Conservation (phyloP, 257 asterid genomes). For the Primulina tabacum region DNA sequence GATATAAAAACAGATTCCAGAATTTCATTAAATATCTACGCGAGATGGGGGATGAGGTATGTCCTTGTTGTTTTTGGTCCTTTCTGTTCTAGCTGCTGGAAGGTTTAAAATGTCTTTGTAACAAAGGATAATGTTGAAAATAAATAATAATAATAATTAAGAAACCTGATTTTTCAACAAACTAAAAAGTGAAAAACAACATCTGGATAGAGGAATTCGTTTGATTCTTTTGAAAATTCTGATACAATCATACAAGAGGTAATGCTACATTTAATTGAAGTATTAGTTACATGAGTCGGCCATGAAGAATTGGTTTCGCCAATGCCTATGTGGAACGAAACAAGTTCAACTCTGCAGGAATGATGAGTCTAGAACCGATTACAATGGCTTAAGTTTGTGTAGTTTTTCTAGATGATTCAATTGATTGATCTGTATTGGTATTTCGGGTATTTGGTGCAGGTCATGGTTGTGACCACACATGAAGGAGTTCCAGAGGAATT, state of each 20-base stretch:
- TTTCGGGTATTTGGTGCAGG: constrained; percentile 45
- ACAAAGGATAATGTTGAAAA: neutral
- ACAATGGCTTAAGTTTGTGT: neutral
- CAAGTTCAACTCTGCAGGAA: neutral
- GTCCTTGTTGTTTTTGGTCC: constrained; percentile 12
- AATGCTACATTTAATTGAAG: neutral
- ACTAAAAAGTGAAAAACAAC: neutral
- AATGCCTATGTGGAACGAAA: neutral
- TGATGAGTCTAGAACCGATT: neutral
- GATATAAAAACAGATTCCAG: constrained; percentile 97
- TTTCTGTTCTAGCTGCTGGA: neutral
- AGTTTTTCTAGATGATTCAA: constrained; percentile 7
- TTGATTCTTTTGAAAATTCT: neutral
- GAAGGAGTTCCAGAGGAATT: constrained; percentile 97
- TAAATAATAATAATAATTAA: too few species aligned
- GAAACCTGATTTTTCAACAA: neutral
- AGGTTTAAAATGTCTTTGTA: neutral
- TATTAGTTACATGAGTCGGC: neutral
- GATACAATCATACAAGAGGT: neutral
- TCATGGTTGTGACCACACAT: constrained; percentile 96
- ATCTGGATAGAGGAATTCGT: neutral
- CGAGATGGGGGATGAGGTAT: constrained; percentile 99
- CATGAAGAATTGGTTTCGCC: neutral
- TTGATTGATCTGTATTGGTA: constrained; percentile 17
- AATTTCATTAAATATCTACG: constrained; percentile 90